Evolutionary conservation across 306 rosid species (phyloP), one percentile per base, ranked within the genome.

Genomic region (Trichosanthes truncata): DNA sequence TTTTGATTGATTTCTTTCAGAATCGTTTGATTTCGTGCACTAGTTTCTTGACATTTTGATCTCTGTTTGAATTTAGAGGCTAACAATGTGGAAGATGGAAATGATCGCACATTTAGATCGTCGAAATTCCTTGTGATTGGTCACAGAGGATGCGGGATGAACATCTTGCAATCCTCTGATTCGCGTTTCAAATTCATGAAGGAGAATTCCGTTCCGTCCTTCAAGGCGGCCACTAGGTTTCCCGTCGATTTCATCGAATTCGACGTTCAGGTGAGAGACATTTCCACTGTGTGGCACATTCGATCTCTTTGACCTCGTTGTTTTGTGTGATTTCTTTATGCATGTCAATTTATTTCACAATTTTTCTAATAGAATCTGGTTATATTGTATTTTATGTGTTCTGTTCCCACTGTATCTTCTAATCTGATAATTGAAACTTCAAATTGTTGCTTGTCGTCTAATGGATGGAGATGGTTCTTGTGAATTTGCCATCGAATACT

Each of bases 71-170:
- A 12, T 78, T 40, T 25, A 36, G 40, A 14, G 36, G 1, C 21
- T 10, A 7, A 56, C 23, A 33, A 40, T 77, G 45, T n/a, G 62
- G 63, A 18, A 78, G 81, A 21, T 81, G 35, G 20, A 6, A 33
- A 63, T 63, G 71, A 14, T 15, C 23, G 43, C 4, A 17, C 84
- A 51, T 69, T 45, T 76, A 21, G 74, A 59, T 59, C 31, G 21
- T 77, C 74, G 0, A 91, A 89, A 51, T 89, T 93, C 80, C 76
- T 83, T 49, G 96, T 91, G 75, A 62, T 91, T 17, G 98, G 98
- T 25, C 98, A 93, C 56, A 83, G 98, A 38, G 97, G 97, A 18
- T 77, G 83, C 63, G 97, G 98, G 9, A 92, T 93, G 97, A 92
- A 93, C 86, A 51, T 85, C 36, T 45, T 94, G 83, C 89, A 87